phyloP scores from a whole-genome alignment of 441 rosid genomes.

The Populus hybrid region DNA sequence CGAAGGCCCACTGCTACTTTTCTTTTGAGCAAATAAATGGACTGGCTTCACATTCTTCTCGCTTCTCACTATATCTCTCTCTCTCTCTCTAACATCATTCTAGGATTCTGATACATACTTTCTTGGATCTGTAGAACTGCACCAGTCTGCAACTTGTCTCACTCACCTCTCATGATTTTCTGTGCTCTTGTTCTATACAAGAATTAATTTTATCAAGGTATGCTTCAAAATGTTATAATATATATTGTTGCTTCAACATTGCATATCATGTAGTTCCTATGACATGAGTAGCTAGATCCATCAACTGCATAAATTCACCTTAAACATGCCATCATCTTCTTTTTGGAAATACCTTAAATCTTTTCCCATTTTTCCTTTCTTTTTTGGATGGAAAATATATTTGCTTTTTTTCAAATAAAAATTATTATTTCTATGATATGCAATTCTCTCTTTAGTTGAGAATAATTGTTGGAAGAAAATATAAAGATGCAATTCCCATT shows the following conservation, averaged over 20 bases:
- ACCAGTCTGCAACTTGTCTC: constrained; percentile 27
- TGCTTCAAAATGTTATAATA: not conserved
- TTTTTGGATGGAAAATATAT: constrained; percentile 2
- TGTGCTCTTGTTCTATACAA: constrained; percentile 1
- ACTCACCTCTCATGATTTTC: constrained; percentile 20
- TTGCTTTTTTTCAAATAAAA: not conserved
- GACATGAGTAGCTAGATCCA: not conserved
- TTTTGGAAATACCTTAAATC: not conserved
- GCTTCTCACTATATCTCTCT: constrained; percentile 19
- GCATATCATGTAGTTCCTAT: not conserved
- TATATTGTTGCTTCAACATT: not conserved
- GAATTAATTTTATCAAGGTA: not conserved
- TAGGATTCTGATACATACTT: constrained; percentile 19
- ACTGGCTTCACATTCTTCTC: constrained; percentile 30
- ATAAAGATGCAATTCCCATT: not conserved
- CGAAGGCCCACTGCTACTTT: constrained; percentile 65
- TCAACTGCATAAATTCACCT: not conserved
- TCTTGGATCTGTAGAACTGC: constrained; percentile 28
- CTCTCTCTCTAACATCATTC: constrained; percentile 14
- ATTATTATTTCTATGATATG: not conserved
- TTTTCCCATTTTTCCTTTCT: not conserved
- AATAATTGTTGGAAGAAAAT: not conserved
- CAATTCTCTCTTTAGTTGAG: not conserved
- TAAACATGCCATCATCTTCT: not conserved
- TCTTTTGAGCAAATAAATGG: constrained; percentile 60